Evolutionary conservation across 805 yeast genomes (phyloP), one percentile per base, ranked within the genome.

Genomic region (Ogataea minuta): DNA sequence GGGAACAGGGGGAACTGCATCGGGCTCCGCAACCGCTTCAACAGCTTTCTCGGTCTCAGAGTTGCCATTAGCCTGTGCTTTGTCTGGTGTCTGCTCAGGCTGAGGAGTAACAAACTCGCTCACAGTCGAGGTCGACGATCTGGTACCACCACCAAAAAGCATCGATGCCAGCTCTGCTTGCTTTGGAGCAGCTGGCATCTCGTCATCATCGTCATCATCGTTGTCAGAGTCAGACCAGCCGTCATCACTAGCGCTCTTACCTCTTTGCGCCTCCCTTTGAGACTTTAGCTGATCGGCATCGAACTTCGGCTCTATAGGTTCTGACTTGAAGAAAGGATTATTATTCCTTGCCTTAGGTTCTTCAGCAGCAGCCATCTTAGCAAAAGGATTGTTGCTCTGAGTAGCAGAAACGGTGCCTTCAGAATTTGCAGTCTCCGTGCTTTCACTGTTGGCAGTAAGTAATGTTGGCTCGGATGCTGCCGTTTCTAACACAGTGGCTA

Each of bases 241-340:
- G 40, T 65, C 79, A 36, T 64, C 68, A 27, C 63, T 68, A 19
- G 56, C 62, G 7, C 64, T 63, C 28, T 65, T 52, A 4, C 81
- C 81, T 60, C 90, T 70, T 57, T 84, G 91, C 6, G 85, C 76
- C 19, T 74, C 77, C 60, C 93, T 70, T 60, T 84, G 90, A 2
- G 81, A 82, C 40, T 79, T 82, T 20, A 84, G 76, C 44, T 77
- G 76, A 45, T 69, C 69, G 1, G 75, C 64, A 53, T 81, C 86
- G 48, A 79, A 63, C 20, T 44, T 53, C 4, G 60, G 50, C 8
- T 53, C 64, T 0, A 61, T 46, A 14, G 60, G 34, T 14, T 53
- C 47, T 10, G 77, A 74, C 52, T 76, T 78, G 59, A 81, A 81
- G 54, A 81, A 81, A 36, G 87, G 85, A 45, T 74, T 74, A 35